These are phyloP conservation scores for Tricholoma matsutake DNA, from an alignment of 768 basidiomycete genomes.

Conservation along the genomic window DNA sequence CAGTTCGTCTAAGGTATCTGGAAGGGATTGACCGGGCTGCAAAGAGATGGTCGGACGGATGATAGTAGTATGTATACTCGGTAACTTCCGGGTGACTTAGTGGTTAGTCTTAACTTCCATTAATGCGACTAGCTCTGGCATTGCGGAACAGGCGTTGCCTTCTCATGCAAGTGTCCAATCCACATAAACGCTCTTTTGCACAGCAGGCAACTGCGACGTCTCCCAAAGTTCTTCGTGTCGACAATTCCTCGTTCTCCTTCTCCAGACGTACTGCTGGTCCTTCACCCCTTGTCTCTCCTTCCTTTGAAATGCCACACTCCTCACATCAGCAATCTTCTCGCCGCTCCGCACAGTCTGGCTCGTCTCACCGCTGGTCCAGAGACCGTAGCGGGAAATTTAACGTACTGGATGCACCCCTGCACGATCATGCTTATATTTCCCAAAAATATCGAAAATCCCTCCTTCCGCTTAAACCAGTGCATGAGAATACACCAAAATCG, in stretches of 20 bases:
- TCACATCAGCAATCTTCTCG: constrained; percentile 5
- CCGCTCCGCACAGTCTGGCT: not conserved
- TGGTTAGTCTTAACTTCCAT: not conserved
- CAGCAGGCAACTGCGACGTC: constrained; percentile 33
- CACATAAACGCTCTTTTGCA: constrained; percentile 46
- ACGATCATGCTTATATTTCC: constrained; percentile 32
- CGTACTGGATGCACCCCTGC: constrained; percentile 32
- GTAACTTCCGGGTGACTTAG: not conserved
- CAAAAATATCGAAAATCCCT: constrained; percentile 28
- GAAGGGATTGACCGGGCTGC: constrained; percentile 58
- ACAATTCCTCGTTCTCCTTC: constrained; percentile 22
- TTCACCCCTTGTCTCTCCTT: constrained; percentile 9
- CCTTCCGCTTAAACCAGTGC: constrained; percentile 28
- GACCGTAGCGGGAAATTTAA: constrained; percentile 8
- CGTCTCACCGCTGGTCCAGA: constrained; percentile 15
- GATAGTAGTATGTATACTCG: not conserved
- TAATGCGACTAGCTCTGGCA: constrained; percentile 49
- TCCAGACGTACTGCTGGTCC: constrained; percentile 15
- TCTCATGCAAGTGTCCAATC: constrained; percentile 49
- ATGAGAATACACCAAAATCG: constrained; percentile 35
- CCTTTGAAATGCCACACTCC: constrained; percentile 27
- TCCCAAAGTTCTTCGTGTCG: constrained; percentile 29
- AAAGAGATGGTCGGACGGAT: constrained; percentile 34
- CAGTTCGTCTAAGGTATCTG: constrained; percentile 74
- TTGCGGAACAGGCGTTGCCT: constrained; percentile 50